Evolutionary conservation across 106 monocot species (phyloP).

Genomic region (Dactylorhiza incarnata): DNA sequence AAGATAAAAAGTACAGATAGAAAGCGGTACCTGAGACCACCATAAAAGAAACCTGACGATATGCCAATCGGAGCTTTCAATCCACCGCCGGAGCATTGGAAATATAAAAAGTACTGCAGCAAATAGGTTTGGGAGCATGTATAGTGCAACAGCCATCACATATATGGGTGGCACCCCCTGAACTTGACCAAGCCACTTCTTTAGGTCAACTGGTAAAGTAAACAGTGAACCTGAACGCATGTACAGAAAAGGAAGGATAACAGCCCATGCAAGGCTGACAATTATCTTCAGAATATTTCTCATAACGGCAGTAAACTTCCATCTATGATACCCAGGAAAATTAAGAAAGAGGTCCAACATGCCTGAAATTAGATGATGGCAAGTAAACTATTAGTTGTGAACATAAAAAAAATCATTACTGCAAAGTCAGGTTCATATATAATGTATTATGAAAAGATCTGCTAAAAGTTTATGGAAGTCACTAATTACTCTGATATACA

Average conservation of each 20-base stretch:
- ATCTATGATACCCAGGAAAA: conserved; percentile 90
- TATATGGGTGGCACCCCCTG: conserved; percentile 85
- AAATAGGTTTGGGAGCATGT: conserved; percentile 81
- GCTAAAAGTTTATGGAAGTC: not conserved
- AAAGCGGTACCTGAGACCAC: conserved; percentile 90
- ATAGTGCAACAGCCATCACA: conserved; percentile 66
- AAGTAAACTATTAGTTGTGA: not conserved
- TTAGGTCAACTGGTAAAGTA: conserved; percentile 37
- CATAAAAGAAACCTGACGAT: conserved; percentile 78
- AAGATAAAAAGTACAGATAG: not conserved
- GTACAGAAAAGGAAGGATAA: conserved; percentile 76
- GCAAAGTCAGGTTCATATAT: not conserved
- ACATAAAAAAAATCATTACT: not conserved
- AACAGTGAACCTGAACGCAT: conserved; percentile 31
- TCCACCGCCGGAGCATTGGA: conserved; percentile 84
- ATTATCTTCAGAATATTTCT: conserved; percentile 81
- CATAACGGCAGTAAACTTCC: conserved; percentile 69
- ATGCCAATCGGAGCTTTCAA: conserved; percentile 94
- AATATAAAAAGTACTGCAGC: conserved; percentile 66
- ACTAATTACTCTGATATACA: not conserved
- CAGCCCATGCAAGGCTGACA: conserved; percentile 63
- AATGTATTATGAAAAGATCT: not conserved
- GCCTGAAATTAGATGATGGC: conserved; percentile 34
- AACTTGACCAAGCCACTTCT: conserved; percentile 53
- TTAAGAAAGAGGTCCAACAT: conserved; percentile 82